These are phyloP conservation scores for Vaccinium vitisidaea DNA, from an alignment of 148 eudicot species.

Conservation along the genomic window DNA sequence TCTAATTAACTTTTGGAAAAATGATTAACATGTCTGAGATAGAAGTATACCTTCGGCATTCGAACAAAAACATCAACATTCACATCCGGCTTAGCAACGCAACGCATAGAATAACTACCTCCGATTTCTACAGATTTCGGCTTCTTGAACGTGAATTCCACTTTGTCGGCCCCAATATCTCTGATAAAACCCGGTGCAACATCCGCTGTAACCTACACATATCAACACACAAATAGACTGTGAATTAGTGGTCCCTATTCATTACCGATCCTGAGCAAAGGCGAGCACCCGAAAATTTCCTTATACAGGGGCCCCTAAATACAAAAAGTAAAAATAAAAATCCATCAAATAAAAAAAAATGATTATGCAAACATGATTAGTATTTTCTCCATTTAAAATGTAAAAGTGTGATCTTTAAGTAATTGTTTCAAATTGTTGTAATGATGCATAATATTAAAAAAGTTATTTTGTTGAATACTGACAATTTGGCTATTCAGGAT, in stretches of 20 bases:
- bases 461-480: too few species aligned
- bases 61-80: conserved; percentile 74
- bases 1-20: background rate
- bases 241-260: background rate
- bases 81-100: conserved; percentile 65
- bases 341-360: too few species aligned
- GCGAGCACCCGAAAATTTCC: too few species aligned
- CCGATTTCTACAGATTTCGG: conserved; percentile 64
- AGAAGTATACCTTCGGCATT: conserved; percentile 72
- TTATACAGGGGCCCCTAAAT: too few species aligned
- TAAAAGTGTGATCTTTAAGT: too few species aligned
- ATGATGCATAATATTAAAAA: too few species aligned
- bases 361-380: too few species aligned
- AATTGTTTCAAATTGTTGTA: too few species aligned
- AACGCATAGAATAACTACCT: conserved; percentile 72
- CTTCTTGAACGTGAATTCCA: conserved; percentile 76
- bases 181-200: conserved; percentile 75
- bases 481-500: too few species aligned
- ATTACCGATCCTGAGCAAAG: too few species aligned
- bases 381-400: too few species aligned
- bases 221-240: background rate
- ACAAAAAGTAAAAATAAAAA: too few species aligned
- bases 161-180: conserved; percentile 88
- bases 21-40: background rate
- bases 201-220: conserved; percentile 62